Conservation (phyloP, 148 eudicot genomes). For the Vaccinium myrtillus region DNA sequence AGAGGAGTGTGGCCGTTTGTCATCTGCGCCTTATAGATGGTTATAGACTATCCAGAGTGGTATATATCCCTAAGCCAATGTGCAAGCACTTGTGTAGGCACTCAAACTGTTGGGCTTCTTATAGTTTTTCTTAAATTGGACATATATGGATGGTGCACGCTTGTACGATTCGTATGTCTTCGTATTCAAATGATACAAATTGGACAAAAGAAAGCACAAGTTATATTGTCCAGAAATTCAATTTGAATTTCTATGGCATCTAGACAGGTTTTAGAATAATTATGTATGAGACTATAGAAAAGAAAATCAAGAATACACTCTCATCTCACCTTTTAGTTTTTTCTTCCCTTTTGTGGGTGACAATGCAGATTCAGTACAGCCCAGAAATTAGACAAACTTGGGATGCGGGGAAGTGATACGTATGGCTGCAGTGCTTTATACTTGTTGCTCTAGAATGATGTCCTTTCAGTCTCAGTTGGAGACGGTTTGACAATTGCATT, state of each 20-base stretch:
- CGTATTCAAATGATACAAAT: not conserved
- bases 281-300: not conserved
- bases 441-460: not conserved
- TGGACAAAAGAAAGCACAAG: not conserved
- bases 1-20: not conserved
- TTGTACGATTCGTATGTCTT: not conserved
- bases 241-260: not conserved
- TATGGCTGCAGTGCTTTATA: constrained; percentile 39
- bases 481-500: constrained; percentile 17
- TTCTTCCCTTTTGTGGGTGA: constrained; percentile 11
- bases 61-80: not conserved
- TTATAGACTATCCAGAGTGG: not conserved
- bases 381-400: constrained; percentile 96
- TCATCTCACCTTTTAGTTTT: not conserved
- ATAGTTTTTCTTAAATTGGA: not conserved
- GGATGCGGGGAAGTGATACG: constrained; percentile 99
- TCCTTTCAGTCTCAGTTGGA: not conserved
- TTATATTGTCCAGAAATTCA: not conserved
- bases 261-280: not conserved
- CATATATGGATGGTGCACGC: not conserved
- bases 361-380: constrained; percentile 94
- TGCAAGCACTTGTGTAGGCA: not conserved
- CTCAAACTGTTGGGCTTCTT: not conserved
- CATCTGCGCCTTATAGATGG: not conserved
- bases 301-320: not conserved